These are phyloP conservation scores for Talaromyces stipitatus DNA, from an alignment of 495 filamentous ascomycete genomes.

Conservation along the genomic window DNA sequence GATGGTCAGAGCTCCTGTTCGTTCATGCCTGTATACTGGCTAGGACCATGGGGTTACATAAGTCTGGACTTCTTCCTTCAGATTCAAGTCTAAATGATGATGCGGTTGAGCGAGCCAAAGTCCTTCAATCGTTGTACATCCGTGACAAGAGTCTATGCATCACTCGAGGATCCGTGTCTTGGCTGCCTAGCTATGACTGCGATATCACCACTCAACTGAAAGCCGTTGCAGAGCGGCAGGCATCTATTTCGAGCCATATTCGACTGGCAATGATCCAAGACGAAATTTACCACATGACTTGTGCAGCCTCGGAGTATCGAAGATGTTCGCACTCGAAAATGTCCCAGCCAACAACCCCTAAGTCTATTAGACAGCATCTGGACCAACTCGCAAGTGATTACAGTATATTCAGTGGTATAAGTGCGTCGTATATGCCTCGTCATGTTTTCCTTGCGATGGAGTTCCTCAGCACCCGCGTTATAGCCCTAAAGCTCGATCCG, in stretches of 20 bases:
- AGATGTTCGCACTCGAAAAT: not conserved
- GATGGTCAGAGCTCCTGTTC: not conserved
- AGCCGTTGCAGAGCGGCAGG: not conserved
- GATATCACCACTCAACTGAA: not conserved
- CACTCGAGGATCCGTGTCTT: not conserved
- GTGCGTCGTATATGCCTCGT: not conserved
- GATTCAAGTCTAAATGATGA: not conserved
- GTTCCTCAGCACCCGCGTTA: not conserved
- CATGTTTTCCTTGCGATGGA: not conserved
- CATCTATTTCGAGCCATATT: not conserved
- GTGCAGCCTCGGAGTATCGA: not conserved
- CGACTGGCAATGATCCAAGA: constrained; percentile 3
- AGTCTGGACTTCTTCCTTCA: not conserved
- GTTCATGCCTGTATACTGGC: constrained; percentile 1
- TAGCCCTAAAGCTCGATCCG: not conserved
- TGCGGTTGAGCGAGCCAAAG: not conserved
- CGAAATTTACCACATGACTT: not conserved
- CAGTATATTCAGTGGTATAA: not conserved
- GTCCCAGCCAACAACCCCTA: not conserved
- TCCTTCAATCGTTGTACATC: not conserved
- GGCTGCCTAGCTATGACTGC: not conserved
- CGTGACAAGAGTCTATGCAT: not conserved
- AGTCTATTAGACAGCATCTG: not conserved
- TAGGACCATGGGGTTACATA: not conserved
- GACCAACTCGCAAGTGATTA: not conserved